phyloP scores from a whole-genome alignment of 192 early-diverging fungal species.

The Paraglomus occultum region DNA sequence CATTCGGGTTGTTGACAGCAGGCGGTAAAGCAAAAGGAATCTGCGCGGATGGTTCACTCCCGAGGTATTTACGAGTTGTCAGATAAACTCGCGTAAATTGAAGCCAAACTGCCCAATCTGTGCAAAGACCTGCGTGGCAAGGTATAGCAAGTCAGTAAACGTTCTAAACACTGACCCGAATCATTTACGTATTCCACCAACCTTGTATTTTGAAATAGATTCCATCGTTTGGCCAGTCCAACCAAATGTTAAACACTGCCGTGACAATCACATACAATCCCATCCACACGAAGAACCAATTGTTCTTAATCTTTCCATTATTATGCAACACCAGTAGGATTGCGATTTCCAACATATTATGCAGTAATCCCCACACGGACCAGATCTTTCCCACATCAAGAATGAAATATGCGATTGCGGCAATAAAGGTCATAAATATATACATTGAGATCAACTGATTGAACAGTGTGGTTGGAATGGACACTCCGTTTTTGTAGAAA shows the following conservation, averaged over 20 bases:
- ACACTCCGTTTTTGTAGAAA: slow-evolving; percentile 3
- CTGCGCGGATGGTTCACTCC: not conserved
- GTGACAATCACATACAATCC: slow-evolving; percentile 30
- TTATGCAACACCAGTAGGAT: slow-evolving; percentile 39
- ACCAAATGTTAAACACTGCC: slow-evolving; percentile 33
- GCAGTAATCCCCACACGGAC: slow-evolving; percentile 32
- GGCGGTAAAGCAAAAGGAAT: not conserved
- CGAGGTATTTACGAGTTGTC: slow-evolving; percentile 35
- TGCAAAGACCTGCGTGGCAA: slow-evolving; percentile 32
- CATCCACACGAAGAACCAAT: slow-evolving; percentile 38
- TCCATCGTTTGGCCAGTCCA: slow-evolving; percentile 40
- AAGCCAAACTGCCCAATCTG: slow-evolving; percentile 37
- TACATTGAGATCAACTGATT: slow-evolving; percentile 34
- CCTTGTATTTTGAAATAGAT: slow-evolving; percentile 44
- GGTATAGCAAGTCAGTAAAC: not conserved
- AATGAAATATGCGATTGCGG: slow-evolving; percentile 31
- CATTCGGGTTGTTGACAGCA: not conserved
- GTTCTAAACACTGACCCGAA: not conserved
- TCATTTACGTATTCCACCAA: not conserved
- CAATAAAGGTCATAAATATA: slow-evolving; percentile 34
- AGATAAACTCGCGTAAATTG: slow-evolving; percentile 34
- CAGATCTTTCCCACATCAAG: slow-evolving; percentile 46
- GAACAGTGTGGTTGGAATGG: slow-evolving; percentile 30
- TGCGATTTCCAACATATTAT: slow-evolving; percentile 44
- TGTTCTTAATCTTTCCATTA: slow-evolving; percentile 33